These are phyloP conservation scores for Desmodesmus armatus DNA, from an alignment of 139 green algal species.

Conservation along the genomic window DNA sequence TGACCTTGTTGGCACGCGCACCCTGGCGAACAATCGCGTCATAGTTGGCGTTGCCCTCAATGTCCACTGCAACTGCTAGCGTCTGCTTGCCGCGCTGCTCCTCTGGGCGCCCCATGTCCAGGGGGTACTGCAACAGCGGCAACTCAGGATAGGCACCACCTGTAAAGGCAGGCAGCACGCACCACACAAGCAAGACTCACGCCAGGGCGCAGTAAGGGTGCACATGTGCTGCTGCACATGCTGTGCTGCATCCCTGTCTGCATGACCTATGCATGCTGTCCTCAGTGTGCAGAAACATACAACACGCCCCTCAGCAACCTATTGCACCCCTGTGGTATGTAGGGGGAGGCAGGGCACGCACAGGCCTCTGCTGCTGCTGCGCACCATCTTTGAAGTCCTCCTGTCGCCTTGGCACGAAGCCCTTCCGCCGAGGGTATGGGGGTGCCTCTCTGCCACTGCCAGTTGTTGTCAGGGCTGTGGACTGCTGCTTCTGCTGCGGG, in stretches of 20 bases:
- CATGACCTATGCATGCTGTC: no score
- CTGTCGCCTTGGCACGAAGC: slow-evolving; percentile 79
- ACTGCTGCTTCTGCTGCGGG: neutral
- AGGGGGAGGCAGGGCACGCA: no score
- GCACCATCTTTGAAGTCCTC: slow-evolving; percentile 94
- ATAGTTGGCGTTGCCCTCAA: slow-evolving; percentile 87
- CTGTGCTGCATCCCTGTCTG: no score
- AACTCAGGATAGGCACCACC: slow-evolving; percentile 91
- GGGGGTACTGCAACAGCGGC: slow-evolving; percentile 92
- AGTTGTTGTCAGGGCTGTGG: neutral
- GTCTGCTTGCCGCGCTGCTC: slow-evolving; percentile 66
- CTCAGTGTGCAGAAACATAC: no score
- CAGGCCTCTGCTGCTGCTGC: no score
- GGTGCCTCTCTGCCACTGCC: slow-evolving; percentile 64
- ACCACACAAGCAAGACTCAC: neutral
- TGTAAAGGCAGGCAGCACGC: neutral
- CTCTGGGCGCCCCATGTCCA: slow-evolving; percentile 85
- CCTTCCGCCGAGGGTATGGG: slow-evolving; percentile 74
- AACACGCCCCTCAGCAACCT: no score
- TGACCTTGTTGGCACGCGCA: slow-evolving; percentile 72
- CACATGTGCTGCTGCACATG: neutral
- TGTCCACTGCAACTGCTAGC: slow-evolving; percentile 84
- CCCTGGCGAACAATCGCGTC: slow-evolving; percentile 90
- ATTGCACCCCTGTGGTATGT: no score
- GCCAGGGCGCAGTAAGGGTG: neutral